Base-by-base conservation (phyloP, 2,329 filamentous ascomycete genomes). In the Aureobasidium pullulans region DNA sequence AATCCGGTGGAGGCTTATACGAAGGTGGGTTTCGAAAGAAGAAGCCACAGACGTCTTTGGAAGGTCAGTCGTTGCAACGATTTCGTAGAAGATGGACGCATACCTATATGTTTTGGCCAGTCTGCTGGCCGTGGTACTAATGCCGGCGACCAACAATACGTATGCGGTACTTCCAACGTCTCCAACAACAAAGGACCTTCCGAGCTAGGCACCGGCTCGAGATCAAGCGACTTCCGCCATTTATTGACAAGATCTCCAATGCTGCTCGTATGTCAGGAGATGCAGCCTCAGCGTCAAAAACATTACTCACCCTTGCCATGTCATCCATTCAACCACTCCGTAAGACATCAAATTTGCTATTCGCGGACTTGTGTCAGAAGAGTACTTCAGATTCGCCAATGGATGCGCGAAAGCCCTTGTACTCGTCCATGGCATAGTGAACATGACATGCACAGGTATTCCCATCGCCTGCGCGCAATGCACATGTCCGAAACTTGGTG, bases 271-370 rank as follows among this genome's bases (percentile, higher is more conserved):
- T 23, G 23, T 23, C 23, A 23, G 23, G 23, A 23, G 23, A 23
- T 23, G 23, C 23, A 23, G 23, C 23, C 23, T 23, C 23, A 23
- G 23, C 23, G 23, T 23, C 23, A 23, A 23, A 23, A 23, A 23
- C 23, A 23, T 3, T 23, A 23, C 23, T 23, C 23, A 23, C 8
- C 90, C 91, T 72, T 96, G 90, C 90, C 90, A 96, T 11, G 91
- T 92, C 80, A 96, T 84, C 82, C 95, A 89, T 65, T 96, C 91
- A 2, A 96, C 88, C 19, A 96, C 77, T 0, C 87, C 85, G 67
- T 96, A 96, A 0, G 87, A 89, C 60, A 95, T 79, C 68, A 90
- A 93, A 66, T 94, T 96, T 1, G 89, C 87, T 61, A 90, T 81
- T n/a, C 82, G 83, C 4, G 83, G 79, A 66, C 94, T 89, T 1